phyloP scores from a whole-genome alignment of 371 early-diverging fungal species.

The Mortierella sp. region DNA sequence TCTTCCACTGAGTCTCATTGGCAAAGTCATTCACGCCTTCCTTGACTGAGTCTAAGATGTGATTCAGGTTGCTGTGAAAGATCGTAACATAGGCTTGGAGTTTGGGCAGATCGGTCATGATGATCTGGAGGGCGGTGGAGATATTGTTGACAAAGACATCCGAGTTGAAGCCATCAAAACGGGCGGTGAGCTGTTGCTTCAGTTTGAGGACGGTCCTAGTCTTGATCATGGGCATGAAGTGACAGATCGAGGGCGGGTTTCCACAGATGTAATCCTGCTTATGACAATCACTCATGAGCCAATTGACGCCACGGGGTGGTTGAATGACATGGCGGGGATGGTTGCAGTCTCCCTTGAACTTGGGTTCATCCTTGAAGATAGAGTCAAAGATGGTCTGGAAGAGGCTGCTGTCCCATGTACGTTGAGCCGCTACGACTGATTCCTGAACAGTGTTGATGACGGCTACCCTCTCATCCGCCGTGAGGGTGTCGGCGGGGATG shows the following conservation, averaged over 20 bases:
- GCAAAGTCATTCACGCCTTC: conserved; percentile 10
- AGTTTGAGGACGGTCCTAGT: conserved; percentile 47
- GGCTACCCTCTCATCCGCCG: conserved; percentile 1
- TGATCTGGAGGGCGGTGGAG: conserved; percentile 27
- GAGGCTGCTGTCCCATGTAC: conserved; percentile 23
- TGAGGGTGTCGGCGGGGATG: conserved; percentile 22
- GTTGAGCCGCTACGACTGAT: conserved; percentile 17
- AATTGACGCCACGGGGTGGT: conserved; percentile 66
- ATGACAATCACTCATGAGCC: conserved; percentile 68
- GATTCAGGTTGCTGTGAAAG: too few relatives aligned
- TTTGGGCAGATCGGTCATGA: conserved; percentile 28
- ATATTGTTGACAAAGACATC: conserved; percentile 31
- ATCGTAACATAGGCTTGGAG: too few relatives aligned
- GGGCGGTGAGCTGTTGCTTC: conserved; percentile 24
- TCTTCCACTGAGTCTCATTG: conserved; percentile 30
- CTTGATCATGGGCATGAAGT: conserved; percentile 62
- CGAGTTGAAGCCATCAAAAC: conserved; percentile 40
- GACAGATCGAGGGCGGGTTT: conserved; percentile 75
- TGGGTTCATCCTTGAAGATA: conserved; percentile 67
- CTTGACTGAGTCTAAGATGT: too few relatives aligned
- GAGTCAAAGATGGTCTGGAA: conserved; percentile 54
- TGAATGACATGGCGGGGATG: conserved; percentile 60
- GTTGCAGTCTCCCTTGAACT: conserved; percentile 75
- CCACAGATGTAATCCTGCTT: conserved; percentile 75
- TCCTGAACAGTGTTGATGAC: conserved; percentile 23